These are phyloP conservation scores for Pisolithus thermaeus DNA, from an alignment of 1,284 basidiomycete species.

Conservation along the genomic window DNA sequence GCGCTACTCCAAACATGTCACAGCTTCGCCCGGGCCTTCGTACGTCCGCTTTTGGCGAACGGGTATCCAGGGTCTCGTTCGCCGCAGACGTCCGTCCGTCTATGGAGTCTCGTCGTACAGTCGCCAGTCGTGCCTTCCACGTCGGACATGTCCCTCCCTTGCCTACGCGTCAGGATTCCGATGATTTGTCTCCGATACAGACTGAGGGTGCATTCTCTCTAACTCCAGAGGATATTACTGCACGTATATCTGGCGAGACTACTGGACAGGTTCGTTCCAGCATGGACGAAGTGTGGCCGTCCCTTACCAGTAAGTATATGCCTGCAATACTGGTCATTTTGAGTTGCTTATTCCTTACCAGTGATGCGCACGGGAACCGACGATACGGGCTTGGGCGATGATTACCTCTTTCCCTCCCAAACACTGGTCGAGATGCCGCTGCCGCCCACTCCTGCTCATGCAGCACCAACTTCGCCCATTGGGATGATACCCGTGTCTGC, in stretches of 20 bases:
- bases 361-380: conserved; percentile 58
- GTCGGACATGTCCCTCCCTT: conserved; percentile 49
- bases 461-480: conserved; percentile 32
- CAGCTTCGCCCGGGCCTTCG: conserved; percentile 49
- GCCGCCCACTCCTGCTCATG: conserved; percentile 29
- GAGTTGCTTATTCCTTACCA: conserved; percentile 21
- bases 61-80: conserved; percentile 64
- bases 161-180: conserved; percentile 38
- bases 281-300: conserved; percentile 56
- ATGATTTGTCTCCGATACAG: conserved; percentile 62
- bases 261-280: conserved; percentile 21
- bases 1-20: conserved; percentile 36
- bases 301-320: conserved; percentile 49
- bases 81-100: conserved; percentile 64
- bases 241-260: conserved; percentile 28
- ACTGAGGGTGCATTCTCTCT: conserved; percentile 59
- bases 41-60: conserved; percentile 37
- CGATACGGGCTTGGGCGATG: conserved; percentile 30
- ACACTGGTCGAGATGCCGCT: conserved; percentile 23
- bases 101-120: conserved; percentile 46
- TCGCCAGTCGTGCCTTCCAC: conserved; percentile 53
- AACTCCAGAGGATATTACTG: conserved; percentile 59
- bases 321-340: neutral
- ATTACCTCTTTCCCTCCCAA: conserved; percentile 35
- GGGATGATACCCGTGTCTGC: conserved; percentile 44